These are phyloP conservation scores for Yueomyces sp. DNA, from an alignment of 805 yeast species.

Conservation along the genomic window DNA sequence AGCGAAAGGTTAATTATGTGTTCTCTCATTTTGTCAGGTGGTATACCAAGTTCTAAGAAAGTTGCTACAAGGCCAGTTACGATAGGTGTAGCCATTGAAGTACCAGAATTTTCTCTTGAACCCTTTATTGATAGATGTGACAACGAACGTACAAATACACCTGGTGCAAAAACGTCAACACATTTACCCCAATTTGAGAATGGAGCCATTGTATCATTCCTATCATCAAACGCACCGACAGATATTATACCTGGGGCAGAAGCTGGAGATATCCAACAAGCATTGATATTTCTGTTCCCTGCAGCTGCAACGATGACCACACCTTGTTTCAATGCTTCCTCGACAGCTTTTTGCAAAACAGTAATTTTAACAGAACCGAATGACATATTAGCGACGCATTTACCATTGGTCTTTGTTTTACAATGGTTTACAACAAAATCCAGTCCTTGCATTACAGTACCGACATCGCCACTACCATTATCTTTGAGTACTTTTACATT, in stretches of 20 bases:
- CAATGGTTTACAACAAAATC: constrained; percentile 55
- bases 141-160: constrained; percentile 52
- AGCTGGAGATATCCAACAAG: constrained; percentile 82
- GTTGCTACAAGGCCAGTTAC: constrained; percentile 55
- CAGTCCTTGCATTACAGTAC: constrained; percentile 50
- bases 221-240: constrained; percentile 82
- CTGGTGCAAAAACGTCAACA: constrained; percentile 78
- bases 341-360: constrained; percentile 60
- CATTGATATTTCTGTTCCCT: constrained; percentile 69
- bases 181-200: constrained; percentile 92
- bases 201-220: constrained; percentile 52
- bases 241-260: constrained; percentile 61
- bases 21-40: constrained; percentile 28
- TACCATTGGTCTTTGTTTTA: constrained; percentile 10
- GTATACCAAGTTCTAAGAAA: constrained; percentile 38
- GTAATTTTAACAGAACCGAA: constrained; percentile 61
- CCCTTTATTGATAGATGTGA: constrained; percentile 19
- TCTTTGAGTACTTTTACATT: constrained; percentile 63
- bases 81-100: constrained; percentile 72
- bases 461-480: constrained; percentile 57
- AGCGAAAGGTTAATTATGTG: constrained; percentile 35
- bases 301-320: constrained; percentile 70
- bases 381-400: constrained; percentile 67
- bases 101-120: constrained; percentile 41
- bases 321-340: constrained; percentile 64